Evolutionary conservation across 2,329 filamentous ascomycete genomes (phyloP), one percentile per base, ranked within the genome.

Genomic region (Diaporthe amygdali): DNA sequence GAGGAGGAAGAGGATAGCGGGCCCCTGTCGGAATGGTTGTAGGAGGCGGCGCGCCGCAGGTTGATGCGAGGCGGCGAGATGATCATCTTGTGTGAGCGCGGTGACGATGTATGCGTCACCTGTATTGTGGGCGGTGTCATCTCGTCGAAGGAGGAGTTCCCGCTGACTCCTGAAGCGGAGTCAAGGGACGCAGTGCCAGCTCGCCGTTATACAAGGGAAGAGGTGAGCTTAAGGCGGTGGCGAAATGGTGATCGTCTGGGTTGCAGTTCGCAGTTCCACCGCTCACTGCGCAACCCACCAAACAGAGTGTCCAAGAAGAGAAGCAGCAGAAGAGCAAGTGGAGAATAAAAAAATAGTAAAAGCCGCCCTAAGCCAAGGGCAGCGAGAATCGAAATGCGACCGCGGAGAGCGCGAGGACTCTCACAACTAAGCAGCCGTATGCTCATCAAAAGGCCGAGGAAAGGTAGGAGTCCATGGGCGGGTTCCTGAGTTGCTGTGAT

Each of bases 1-100:
- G 90, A 90, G 41, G 87, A 91, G 32, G 86, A 91, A 63, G 89
- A 89, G 30, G 89, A 91, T 12, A 88, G 77, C 8, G 88, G 87
- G 0, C 80, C 84, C 77, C 80, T 86, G 75, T 91, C 88, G 73
- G 85, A 82, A 70, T 85, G 79, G 72, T 83, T 87, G 78, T 89
- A 92, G 4, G 89, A 89, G n/a, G 84, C 84, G 39, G 87, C 85
- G 74, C 88, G 83, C 56, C 90, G 86, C 75, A 91, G 83, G 78
- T 89, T 91, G 73, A 92, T 83, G 54, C 87, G 83, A 66, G 89
- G 88, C 44, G 87, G 84, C 22, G 84, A 82, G 68, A 89, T 81
- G 75, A 88, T 83, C 79, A 88, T 84, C 76, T 86, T 88, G 75
- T 83, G 78, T 70, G 86, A 84, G 15, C 82, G 79, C 59, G 83